Percentiles rank a stretch among this genome's conserved stretches.
Conservation (phyloP, 805 yeast species). For the Martiniozyma abietophila region DNA sequence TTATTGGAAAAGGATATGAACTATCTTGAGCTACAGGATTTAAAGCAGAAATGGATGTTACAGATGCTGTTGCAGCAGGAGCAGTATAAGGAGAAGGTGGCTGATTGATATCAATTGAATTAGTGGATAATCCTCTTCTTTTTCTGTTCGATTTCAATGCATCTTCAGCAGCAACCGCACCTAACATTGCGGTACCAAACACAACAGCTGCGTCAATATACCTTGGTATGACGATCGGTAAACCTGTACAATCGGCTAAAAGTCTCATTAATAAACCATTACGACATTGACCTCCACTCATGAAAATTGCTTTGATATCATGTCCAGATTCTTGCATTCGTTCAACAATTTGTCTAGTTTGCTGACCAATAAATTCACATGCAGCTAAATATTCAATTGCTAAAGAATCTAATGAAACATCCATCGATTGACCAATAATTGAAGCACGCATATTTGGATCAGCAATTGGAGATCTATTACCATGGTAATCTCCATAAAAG, state of each 20-base stretch:
- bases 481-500: constrained; percentile 94
- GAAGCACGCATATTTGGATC: constrained; percentile 90
- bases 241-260: constrained; percentile 86
- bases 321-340: constrained; percentile 80
- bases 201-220: constrained; percentile 97
- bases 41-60: constrained; percentile 46
- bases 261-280: constrained; percentile 82
- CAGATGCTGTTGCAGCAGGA: constrained; percentile 67
- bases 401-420: constrained; percentile 70
- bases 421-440: constrained; percentile 90
- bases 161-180: constrained; percentile 85
- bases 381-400: constrained; percentile 87
- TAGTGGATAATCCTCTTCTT: constrained; percentile 10
- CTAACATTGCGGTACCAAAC: constrained; percentile 88
- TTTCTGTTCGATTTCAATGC: constrained; percentile 28
- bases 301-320: constrained; percentile 60
- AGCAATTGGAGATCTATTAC: constrained; percentile 96
- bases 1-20: constrained; percentile 44
- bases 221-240: constrained; percentile 86
- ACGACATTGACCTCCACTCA: constrained; percentile 96
- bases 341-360: constrained; percentile 90
- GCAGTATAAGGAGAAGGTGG: constrained; percentile 69
- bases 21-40: constrained; percentile 28
- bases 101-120: constrained; percentile 13
- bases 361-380: constrained; percentile 95